phyloP scores from a whole-genome alignment of 768 basidiomycete genomes.

The Suillus lakei region DNA sequence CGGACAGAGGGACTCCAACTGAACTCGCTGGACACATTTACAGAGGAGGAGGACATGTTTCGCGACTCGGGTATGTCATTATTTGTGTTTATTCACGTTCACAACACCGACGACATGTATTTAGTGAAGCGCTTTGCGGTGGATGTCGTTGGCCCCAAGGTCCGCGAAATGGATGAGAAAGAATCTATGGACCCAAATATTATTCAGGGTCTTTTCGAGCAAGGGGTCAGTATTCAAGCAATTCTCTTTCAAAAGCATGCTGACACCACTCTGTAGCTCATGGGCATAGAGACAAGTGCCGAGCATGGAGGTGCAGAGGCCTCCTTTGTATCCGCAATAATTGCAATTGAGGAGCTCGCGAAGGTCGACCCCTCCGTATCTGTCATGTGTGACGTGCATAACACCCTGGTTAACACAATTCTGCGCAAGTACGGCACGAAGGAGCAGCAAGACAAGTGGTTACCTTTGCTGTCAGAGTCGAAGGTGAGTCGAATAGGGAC shows the following conservation, averaged over 20 bases:
- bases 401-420: conserved; percentile 96
- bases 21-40: conserved; percentile 79
- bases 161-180: conserved; percentile 97
- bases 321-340: conserved; percentile 94
- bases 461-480: conserved; percentile 79
- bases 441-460: conserved; percentile 86
- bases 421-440: conserved; percentile 84
- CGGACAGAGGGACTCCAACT: conserved; percentile 37
- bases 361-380: conserved; percentile 96
- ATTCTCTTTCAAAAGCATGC: conserved; percentile 3
- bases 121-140: conserved; percentile 86
- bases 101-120: conserved; percentile 5
- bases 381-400: conserved; percentile 97
- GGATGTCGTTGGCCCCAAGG: conserved; percentile 89
- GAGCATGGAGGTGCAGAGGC: conserved; percentile 87
- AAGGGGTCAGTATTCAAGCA: conserved; percentile 67
- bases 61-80: conserved; percentile 77
- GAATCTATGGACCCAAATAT: conserved; percentile 91
- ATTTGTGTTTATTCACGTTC: neutral
- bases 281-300: conserved; percentile 93
- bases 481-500: conserved; percentile 52
- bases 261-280: conserved; percentile 59
- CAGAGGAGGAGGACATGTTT: conserved; percentile 94
- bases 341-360: conserved; percentile 96
- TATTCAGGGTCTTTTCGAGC: conserved; percentile 90